Base-by-base conservation (phyloP, 768 basidiomycete genomes). In the Serendipita indica region DNA sequence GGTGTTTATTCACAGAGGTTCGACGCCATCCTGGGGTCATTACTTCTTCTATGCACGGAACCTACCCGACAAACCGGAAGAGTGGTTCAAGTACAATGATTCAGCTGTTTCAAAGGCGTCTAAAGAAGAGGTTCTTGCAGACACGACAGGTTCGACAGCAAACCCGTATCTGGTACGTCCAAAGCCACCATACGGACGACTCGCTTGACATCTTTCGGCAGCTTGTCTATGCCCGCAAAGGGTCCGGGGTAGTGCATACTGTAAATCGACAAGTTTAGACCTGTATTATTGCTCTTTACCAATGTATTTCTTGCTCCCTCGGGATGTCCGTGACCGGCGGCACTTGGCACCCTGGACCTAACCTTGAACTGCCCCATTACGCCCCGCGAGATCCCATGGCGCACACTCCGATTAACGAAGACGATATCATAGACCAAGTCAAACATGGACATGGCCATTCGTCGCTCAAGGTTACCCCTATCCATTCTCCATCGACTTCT, bases 71-170 rank as follows among this genome's bases (percentile, higher is more conserved):
- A 71, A 80, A 22, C 83, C 83, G 10, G 85, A 96, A 60, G 76
- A 78, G 41, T 97, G 92, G 89, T 90, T 92, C 78, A 94, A 94
- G 72, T 91, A 94, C 72, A 97, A 97, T 67, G 93, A 97, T 67
- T 89, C 89, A 34, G 82, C 80, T 60, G 89, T 98, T 6, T 76
- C 80, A 2, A 75, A 80, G 27, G 87, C 90, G 0, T 70, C 77
- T 6, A 86, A 87, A 65, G 80, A 81, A 5, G 92, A 96, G 65
- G 86, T 97, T 1, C 74, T 96, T 57, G 83, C 82, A 28, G 89
- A 96, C 72, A 87, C 90, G 33, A 89, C 88, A n/a, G 88, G 86
- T 20, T 84, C 80, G 16, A 89, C 81, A 33, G 89, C 86, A n/a
- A 91, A 91, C 65, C 89, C 89, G 27, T 91, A 91, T 72, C 73